Percentiles rank a stretch among this genome's conserved stretches.
These are phyloP conservation scores for Achaetomiella virescens DNA, from an alignment of 495 filamentous ascomycete species.

Conservation along the genomic window DNA sequence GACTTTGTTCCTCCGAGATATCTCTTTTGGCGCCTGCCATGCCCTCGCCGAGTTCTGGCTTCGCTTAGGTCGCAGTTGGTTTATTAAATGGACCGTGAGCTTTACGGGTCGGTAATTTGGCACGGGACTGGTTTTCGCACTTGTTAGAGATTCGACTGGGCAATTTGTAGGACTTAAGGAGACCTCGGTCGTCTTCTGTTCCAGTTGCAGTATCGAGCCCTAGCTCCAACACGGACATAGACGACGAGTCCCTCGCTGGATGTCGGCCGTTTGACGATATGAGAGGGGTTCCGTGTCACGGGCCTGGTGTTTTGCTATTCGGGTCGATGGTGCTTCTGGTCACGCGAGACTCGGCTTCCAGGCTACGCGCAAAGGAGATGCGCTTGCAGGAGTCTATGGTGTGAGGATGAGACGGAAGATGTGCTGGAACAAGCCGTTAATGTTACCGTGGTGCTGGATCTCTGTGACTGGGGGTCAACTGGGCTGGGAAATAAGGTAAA, in stretches of 20 bases:
- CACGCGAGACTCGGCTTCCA: background rate
- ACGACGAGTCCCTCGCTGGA: too few species aligned
- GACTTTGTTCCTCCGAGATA: background rate
- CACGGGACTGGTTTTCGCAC: background rate
- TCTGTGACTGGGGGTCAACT: background rate
- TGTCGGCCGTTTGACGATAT: too few species aligned
- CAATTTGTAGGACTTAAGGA: background rate
- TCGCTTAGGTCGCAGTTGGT: background rate
- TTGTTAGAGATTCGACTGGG: background rate
- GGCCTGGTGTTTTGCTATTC: background rate
- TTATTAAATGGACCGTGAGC: background rate
- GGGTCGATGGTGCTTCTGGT: background rate
- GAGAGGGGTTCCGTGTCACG: background rate
- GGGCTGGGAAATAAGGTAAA: background rate
- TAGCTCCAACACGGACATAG: too few species aligned
- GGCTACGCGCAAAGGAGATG: background rate
- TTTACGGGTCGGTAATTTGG: background rate
- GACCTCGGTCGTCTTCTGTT: too few species aligned
- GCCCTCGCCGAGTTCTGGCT: background rate
- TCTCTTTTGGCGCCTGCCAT: conserved; percentile 3
- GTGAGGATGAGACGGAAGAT: background rate
- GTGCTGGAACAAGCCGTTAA: background rate
- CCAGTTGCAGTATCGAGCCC: too few species aligned
- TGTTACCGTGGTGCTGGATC: conserved; percentile 4
- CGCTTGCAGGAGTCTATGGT: background rate